Conservation (phyloP, 306 rosid species). For the Myrica gale region DNA sequence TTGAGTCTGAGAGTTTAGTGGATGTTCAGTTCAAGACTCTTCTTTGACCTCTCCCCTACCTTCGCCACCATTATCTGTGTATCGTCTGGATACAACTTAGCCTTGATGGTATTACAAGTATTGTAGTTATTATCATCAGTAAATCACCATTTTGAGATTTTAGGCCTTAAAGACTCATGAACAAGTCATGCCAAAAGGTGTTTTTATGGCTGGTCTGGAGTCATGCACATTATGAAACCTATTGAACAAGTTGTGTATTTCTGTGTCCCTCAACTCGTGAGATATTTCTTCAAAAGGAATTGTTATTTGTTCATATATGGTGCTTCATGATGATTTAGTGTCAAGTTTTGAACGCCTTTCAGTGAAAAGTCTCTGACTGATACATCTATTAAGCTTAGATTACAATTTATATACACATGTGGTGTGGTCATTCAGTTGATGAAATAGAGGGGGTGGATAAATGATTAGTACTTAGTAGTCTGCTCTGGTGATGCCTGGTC, state of each 20-base stretch:
- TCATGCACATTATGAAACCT: background rate
- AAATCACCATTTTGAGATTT: too few species aligned
- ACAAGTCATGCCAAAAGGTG: background rate
- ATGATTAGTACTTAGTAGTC: slow-evolving; percentile 7
- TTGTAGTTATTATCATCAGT: too few species aligned
- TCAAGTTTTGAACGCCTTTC: background rate
- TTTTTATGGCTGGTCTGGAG: too few species aligned
- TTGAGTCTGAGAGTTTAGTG: slow-evolving; percentile 1
- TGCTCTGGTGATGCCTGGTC: slow-evolving; percentile 15
- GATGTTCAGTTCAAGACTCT: background rate
- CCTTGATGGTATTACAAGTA: too few species aligned
- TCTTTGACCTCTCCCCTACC: background rate
- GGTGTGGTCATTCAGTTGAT: slow-evolving; percentile 5
- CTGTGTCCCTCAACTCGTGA: background rate
- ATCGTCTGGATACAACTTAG: background rate
- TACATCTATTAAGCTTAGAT: background rate
- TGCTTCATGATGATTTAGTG: background rate
- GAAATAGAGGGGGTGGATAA: slow-evolving; percentile 22
- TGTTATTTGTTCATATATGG: background rate
- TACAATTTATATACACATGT: background rate
- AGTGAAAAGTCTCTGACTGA: background rate
- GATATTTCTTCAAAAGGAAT: background rate
- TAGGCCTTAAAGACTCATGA: too few species aligned
- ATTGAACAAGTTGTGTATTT: background rate
- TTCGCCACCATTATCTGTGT: background rate